Base-by-base conservation (phyloP, 306 rosid species). In the Cicer judaicum region DNA sequence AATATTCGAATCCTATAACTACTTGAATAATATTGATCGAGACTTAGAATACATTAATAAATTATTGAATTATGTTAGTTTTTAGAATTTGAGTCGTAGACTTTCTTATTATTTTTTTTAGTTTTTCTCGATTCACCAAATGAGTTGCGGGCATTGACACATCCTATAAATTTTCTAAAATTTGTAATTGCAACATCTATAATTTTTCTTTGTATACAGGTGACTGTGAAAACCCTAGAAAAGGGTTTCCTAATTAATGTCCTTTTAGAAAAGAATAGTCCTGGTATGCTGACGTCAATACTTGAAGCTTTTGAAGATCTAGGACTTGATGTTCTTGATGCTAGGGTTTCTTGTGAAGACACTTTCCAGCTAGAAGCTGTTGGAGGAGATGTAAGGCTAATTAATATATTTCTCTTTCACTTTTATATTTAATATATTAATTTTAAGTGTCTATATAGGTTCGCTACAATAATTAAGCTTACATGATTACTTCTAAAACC, bases 331-430 rank as follows among this genome's bases (percentile, higher is more conserved):
- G 97, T 93, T 52, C 90, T 88, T 40, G 91, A 93, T 80, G 98
- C 98, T 78, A 88, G 88, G 91, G 93, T 89, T 82, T 88, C 98
- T 75, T 93, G 97, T 76, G 84, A 90, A 44, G 96, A 91, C 69
- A 85, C 66, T 72, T 93, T 93, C 79, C 96, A 88, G 47, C 89
- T 91, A 10, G 84, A 93, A 83, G 96, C 93, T 2, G 77, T 88
- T 8, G 97, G 97, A 60, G 93, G 83, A 88, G 96, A 93, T 78
- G 97, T 91, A 87, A 84, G 90, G 48, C 15, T 42, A 14, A 54
- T 36, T 5, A 14, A 5, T 67, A 21, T 42, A 50, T 50, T 41
- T 53, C 6, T 39, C 11, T 60, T 38, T 54, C 3, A 15, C 7
- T 56, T 49, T 49, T 10, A 21, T 7, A 3, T 29, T 29, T 29